A percentile compares a stretch with the other conserved stretches of the same genome.
Conservation (phyloP, 768 basidiomycete genomes). For the Pleurotus giganteus region DNA sequence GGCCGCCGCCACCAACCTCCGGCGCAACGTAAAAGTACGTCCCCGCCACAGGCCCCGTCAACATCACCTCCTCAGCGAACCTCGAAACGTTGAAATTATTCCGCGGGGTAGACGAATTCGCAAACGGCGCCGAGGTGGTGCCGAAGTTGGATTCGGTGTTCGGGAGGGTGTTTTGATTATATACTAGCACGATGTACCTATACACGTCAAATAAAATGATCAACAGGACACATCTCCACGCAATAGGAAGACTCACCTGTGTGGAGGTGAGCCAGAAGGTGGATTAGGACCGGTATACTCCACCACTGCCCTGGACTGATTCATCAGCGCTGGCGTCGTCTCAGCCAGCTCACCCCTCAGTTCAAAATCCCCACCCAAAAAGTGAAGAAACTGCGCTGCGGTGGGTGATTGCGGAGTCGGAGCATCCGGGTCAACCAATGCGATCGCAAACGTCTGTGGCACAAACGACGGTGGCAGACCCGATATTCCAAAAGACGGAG, state of each 20-base stretch:
- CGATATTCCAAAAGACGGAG: slow-evolving; percentile 28
- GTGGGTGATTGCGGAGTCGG: slow-evolving; percentile 37
- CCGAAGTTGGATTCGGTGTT: slow-evolving; percentile 25
- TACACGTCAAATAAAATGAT: too few species aligned
- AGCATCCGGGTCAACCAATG: slow-evolving; percentile 42
- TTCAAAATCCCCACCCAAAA: slow-evolving; percentile 37
- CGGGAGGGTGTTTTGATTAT: slow-evolving; percentile 20
- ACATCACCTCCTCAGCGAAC: slow-evolving; percentile 30
- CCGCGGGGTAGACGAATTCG: slow-evolving; percentile 33
- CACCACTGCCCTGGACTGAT: slow-evolving; percentile 35
- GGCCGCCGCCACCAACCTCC: slow-evolving; percentile 2
- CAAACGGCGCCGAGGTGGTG: slow-evolving; percentile 23
- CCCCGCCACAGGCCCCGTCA: slow-evolving; percentile 38
- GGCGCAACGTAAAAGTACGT: slow-evolving; percentile 42
- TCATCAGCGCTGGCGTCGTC: slow-evolving; percentile 25
- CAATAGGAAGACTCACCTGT: slow-evolving; percentile 32
- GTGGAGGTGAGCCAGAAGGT: slow-evolving; percentile 39
- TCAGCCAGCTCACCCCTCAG: slow-evolving; percentile 15
- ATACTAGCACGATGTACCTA: slow-evolving; percentile 36
- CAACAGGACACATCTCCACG: too few species aligned
- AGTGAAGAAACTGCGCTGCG: slow-evolving; percentile 37
- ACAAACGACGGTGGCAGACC: slow-evolving; percentile 21
- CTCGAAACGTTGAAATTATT: slow-evolving; percentile 36
- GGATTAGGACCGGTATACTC: slow-evolving; percentile 39
- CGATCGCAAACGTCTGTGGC: slow-evolving; percentile 34